Evolutionary conservation across 305 asterid species (phyloP), one percentile per base, ranked within the genome.

Genomic region (Fraxinus floribunda): DNA sequence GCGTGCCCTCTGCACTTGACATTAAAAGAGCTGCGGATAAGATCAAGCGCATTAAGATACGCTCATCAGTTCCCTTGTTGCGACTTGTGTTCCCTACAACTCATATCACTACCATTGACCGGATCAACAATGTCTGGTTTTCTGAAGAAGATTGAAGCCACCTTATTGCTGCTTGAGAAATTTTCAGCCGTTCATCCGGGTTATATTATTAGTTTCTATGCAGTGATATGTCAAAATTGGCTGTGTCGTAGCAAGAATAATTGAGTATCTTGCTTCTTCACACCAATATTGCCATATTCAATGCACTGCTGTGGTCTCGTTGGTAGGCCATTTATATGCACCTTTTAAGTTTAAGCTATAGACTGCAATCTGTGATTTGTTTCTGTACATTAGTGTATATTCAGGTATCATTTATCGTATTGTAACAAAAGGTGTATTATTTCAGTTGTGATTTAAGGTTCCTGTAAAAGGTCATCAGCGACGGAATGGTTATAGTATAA

Each of bases 41-140:
- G 86, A 83, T 94, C 11, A 88, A 86, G 86, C 73, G 22, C 18
- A n/a, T 85, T 20, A 79, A 78, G 44, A 75, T 80, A 32, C 36
- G 88, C 60, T 77, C 91, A 18, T 89, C 91, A 0, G 85, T 93
- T 74, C 98, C 98, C 16, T 82, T 96, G 83, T 80, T 94, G 89
- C 90, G 92, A 78, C 83, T 94, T 77, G 81, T 96, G 80, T 93
- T 96, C 86, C 99, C 99, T 11, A 70, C 76, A 72, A 96, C 97
- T 84, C 94, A 92, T 78, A 82, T 87, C 75, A 30, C 89, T 80
- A 97, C 98, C 76, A 87, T 94, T 16, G 70, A 68, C 7, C 91
- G 83, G 79, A 89, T 96, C 84, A 79, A 88, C 80, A 85, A 74
- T 75, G 81, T 82, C 62, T 85, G 55, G 81, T 76, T 81, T 38